Evolutionary conservation across 306 rosid genomes (phyloP).

Genomic region (Vigna hirtella): DNA sequence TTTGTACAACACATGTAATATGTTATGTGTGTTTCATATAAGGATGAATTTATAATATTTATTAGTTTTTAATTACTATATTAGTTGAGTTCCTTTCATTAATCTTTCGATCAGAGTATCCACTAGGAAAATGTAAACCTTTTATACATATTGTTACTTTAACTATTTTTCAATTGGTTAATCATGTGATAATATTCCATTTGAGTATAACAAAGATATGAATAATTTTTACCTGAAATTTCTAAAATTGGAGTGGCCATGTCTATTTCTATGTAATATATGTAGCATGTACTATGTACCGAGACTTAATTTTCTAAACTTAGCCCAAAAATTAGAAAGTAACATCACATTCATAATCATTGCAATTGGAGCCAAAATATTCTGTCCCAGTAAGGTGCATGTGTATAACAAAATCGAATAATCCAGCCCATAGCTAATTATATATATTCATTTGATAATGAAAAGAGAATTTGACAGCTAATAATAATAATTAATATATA

Average conservation of each 20-base stretch:
- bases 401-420: neutral
- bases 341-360: neutral
- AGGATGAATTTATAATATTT: too few relatives aligned
- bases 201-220: neutral
- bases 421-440: conserved; percentile 37
- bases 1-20: too few relatives aligned
- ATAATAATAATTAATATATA: neutral
- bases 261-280: neutral
- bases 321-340: neutral
- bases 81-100: too few relatives aligned
- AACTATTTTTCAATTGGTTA: neutral
- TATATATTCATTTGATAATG: neutral
- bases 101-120: too few relatives aligned
- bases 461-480: neutral
- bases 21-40: too few relatives aligned
- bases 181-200: neutral
- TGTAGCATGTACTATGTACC: neutral
- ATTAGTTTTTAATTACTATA: too few relatives aligned
- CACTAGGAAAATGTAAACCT: too few relatives aligned
- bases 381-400: neutral
- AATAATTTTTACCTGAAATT: neutral
- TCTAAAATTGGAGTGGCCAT: neutral
- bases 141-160: neutral
- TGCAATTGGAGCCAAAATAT: neutral
- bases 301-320: neutral